Evolutionary conservation across 129 eudicot genomes (phyloP).

Genomic region (Solidago caesia): DNA sequence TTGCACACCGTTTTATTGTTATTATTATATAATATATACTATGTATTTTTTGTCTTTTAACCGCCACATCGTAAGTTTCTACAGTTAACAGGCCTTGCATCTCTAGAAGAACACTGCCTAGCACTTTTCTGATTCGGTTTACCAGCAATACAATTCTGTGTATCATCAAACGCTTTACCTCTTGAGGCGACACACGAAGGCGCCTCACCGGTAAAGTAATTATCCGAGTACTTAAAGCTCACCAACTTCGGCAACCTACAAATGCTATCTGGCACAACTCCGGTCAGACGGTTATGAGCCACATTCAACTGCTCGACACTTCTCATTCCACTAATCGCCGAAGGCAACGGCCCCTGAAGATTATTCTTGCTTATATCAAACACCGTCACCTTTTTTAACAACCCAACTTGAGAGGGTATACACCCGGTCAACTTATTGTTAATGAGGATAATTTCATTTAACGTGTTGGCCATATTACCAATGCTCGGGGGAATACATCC

Average conservation of each 20-base stretch:
- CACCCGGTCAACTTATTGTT: conserved; percentile 66
- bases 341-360: conserved; percentile 77
- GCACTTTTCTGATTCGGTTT: conserved; percentile 50
- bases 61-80: conserved; percentile 37
- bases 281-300: conserved; percentile 63
- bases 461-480: conserved; percentile 67
- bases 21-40: no score
- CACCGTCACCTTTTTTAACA: conserved; percentile 70
- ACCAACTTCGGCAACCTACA: conserved; percentile 59
- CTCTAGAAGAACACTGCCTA: conserved; percentile 45
- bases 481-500: conserved; percentile 86
- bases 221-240: conserved; percentile 63
- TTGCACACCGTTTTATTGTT: no score
- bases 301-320: conserved; percentile 84
- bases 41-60: not conserved
- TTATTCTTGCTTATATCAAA: conserved; percentile 66
- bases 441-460: conserved; percentile 73
- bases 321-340: conserved; percentile 48
- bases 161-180: conserved; percentile 55
- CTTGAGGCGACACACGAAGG: conserved; percentile 49
- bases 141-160: conserved; percentile 50
- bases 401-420: conserved; percentile 57
- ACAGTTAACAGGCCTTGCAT: conserved; percentile 59
- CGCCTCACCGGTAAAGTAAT: conserved; percentile 73
- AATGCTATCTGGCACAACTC: conserved; percentile 58